Evolutionary conservation across 306 rosid genomes (phyloP).

Genomic region (Lupinus albus): DNA sequence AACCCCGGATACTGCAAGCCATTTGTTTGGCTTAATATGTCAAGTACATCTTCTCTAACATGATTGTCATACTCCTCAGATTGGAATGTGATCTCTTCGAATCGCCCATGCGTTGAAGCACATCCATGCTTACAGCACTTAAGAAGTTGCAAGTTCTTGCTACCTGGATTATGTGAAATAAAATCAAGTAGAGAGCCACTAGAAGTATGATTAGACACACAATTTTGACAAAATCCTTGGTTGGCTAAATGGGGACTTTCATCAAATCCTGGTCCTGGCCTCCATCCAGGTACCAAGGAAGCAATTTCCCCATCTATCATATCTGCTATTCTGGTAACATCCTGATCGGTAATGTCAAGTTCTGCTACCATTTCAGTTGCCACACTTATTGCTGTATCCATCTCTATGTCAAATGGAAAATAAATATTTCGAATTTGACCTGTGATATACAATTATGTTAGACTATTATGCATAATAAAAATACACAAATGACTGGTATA

Average conservation of each 20-base stretch:
- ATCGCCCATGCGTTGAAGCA: conserved; percentile 87
- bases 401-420: conserved; percentile 84
- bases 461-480: conserved; percentile 19
- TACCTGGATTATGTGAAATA: conserved; percentile 46
- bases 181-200: conserved; percentile 60
- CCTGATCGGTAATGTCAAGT: conserved; percentile 86
- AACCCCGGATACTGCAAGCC: conserved; percentile 51
- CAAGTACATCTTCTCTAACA: conserved; percentile 43
- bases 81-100: conserved; percentile 82
- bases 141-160: conserved; percentile 51
- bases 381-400: conserved; percentile 86
- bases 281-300: conserved; percentile 86
- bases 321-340: conserved; percentile 85
- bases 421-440: conserved; percentile 85
- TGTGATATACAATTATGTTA: conserved; percentile 46
- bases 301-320: conserved; percentile 92
- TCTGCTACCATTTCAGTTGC: conserved; percentile 98
- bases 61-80: conserved; percentile 66
- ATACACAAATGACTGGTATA: conserved; percentile 2
- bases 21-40: conserved; percentile 46
- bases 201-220: conserved; percentile 67
- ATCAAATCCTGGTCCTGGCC: conserved; percentile 64
- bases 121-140: conserved; percentile 70
- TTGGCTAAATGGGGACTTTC: conserved; percentile 64
- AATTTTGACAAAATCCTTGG: conserved; percentile 68